These are phyloP conservation scores for Ustilago vetiveriae DNA, from an alignment of 1,284 basidiomycete genomes.

Conservation along the genomic window DNA sequence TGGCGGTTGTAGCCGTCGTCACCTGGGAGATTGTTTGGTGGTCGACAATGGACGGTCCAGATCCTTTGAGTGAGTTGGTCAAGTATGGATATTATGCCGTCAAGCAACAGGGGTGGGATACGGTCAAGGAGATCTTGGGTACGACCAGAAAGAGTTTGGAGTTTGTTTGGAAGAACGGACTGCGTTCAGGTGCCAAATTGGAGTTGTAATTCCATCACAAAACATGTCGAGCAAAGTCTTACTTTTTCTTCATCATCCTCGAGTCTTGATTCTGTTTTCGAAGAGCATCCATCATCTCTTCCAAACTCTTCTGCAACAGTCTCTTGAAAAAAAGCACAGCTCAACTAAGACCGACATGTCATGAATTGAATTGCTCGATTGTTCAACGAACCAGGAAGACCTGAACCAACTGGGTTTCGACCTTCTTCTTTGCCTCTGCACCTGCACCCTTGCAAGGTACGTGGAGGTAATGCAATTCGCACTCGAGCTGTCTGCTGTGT, in stretches of 20 bases:
- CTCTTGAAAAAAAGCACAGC: too few relatives aligned
- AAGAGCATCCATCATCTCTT: too few relatives aligned
- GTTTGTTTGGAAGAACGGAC: slow-evolving; percentile 22
- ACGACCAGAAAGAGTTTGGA: slow-evolving; percentile 15
- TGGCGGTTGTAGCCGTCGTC: slow-evolving; percentile 43
- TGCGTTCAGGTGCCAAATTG: slow-evolving; percentile 8
- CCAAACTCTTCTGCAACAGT: too few relatives aligned
- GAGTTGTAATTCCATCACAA: slow-evolving; percentile 68
- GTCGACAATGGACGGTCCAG: slow-evolving; percentile 46
- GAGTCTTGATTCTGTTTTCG: too few relatives aligned
- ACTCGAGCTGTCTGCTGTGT: slow-evolving; percentile 89
- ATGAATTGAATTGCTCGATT: too few relatives aligned
- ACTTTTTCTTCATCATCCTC: too few relatives aligned
- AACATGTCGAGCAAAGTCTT: too few relatives aligned
- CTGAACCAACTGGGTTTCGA: slow-evolving; percentile 71
- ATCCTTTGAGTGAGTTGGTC: slow-evolving; percentile 36
- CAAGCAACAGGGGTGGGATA: slow-evolving; percentile 5
- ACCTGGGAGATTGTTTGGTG: slow-evolving; percentile 58
- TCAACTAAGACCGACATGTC: too few relatives aligned
- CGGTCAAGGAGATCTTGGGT: slow-evolving; percentile 13
- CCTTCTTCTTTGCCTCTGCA: slow-evolving; percentile 13
- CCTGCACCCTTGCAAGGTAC: too few relatives aligned
- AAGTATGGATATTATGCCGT: slow-evolving; percentile 1
- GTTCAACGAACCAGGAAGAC: slow-evolving; percentile 76
- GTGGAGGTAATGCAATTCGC: slow-evolving; percentile 83